Base-by-base conservation (phyloP, 1,139 yeast genomes). In the Yamadazyma membranifaciens region DNA sequence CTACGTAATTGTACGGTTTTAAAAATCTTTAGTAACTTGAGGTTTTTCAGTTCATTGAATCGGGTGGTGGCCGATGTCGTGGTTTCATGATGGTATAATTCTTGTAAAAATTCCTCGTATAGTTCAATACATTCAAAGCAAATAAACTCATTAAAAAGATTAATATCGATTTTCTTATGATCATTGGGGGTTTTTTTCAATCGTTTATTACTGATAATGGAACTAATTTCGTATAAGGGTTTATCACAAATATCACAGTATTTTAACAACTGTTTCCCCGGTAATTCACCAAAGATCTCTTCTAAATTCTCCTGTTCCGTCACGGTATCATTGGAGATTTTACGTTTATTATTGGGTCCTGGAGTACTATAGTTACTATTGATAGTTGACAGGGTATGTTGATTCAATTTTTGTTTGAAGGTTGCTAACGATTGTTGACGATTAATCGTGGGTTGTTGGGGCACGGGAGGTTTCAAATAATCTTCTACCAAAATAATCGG, bases 161-260 rank as follows among this genome's bases (percentile, higher is more conserved):
- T 40, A 30, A 36, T 37, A 17, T 44, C 49, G 42, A 37, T 50
- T 45, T 31, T 45, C 43, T 22, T 31, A 12, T 15, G 14, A 5
- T 36, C 35, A 13, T 14, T 6, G 12, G 7, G 5, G 20, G 31
- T 39, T 9, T 29, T 14, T 28, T 39, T 41, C 48, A 27, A 43
- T 34, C 54, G 45, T 38, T 56, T 47, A 46, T 59, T 60, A 45
- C 60, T 59, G 36, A 69, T 53, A 31, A 76, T 55, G 4, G 82
- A 69, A 43, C 84, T 78, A 34, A 82, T 62, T 45, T 82, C 88
- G 54, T 82, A 83, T 16, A 83, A 56, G 6, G 87, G 86, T 42
- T 73, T 77, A 35, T 81, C 86, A 56, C 89, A 83, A 11, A 82
- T 63, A 17, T 81, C 80, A 54, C 89, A 83, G 52, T 77, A 69